phyloP scores from a whole-genome alignment of 2,329 filamentous ascomycete species.

The Aspergillus phoenicis region DNA sequence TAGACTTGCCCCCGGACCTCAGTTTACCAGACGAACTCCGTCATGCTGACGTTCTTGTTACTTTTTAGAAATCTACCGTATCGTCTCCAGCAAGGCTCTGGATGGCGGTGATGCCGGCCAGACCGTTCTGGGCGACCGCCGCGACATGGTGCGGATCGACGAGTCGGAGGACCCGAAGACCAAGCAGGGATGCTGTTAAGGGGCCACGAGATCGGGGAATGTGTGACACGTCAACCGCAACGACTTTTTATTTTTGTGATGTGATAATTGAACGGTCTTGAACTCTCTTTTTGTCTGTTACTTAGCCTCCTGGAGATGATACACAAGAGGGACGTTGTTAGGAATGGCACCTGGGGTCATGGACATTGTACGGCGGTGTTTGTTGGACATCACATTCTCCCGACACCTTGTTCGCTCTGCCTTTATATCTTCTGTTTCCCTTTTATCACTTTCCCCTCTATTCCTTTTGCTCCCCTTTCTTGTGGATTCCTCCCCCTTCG shows the following conservation, averaged over 20 bases:
- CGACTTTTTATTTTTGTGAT: slow-evolving; percentile 43
- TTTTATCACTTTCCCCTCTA: slow-evolving; percentile 21
- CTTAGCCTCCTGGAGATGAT: slow-evolving; percentile 38
- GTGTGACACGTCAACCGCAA: slow-evolving; percentile 33
- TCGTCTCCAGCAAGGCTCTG: slow-evolving; percentile 95
- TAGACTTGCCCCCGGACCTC: slow-evolving; percentile 37
- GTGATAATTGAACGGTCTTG: slow-evolving; percentile 42
- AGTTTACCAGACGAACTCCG: not conserved
- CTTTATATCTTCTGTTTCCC: slow-evolving; percentile 17
- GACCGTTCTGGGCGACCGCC: slow-evolving; percentile 76
- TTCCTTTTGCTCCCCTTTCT: slow-evolving; percentile 19
- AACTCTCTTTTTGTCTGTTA: slow-evolving; percentile 41
- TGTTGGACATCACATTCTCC: slow-evolving; percentile 25
- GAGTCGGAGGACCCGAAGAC: slow-evolving; percentile 78
- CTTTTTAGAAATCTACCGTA: slow-evolving; percentile 90
- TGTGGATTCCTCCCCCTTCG: slow-evolving; percentile 16
- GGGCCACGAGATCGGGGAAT: slow-evolving; percentile 19
- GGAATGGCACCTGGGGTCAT: slow-evolving; percentile 30
- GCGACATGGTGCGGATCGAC: slow-evolving; percentile 79
- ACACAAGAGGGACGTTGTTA: slow-evolving; percentile 37
- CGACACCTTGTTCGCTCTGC: slow-evolving; percentile 14
- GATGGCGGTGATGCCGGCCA: slow-evolving; percentile 83
- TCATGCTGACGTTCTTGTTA: slow-evolving; percentile 11
- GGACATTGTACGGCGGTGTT: slow-evolving; percentile 29
- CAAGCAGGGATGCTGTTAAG: slow-evolving; percentile 59